phyloP scores from a whole-genome alignment of 2,329 filamentous ascomycete genomes.

The Monosporascus cannonballus region DNA sequence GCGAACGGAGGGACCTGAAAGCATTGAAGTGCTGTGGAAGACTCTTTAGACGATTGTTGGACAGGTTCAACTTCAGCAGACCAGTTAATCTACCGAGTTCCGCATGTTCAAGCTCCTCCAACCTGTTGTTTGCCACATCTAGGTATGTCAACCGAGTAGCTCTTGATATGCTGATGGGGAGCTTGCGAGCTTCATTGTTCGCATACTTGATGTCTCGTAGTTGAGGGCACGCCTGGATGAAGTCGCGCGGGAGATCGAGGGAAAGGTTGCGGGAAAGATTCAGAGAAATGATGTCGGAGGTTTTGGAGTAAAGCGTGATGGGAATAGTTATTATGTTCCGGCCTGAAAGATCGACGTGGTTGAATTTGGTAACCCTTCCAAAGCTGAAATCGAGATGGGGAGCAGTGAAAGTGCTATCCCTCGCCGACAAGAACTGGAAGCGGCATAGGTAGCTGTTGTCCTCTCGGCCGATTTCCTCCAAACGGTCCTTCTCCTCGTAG shows the following conservation, averaged over 20 bases:
- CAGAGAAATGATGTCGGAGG: conserved; percentile 86
- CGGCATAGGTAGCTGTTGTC: conserved; percentile 96
- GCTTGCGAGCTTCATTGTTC: conserved; percentile 82
- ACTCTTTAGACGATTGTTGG: conserved; percentile 81
- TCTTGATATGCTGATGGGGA: conserved; percentile 78
- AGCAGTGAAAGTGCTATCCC: conserved; percentile 74
- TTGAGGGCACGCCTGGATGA: conserved; percentile 88
- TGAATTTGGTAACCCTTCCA: conserved; percentile 81
- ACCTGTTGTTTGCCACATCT: conserved; percentile 88
- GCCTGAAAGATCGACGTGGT: conserved; percentile 85
- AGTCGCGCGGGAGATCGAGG: conserved; percentile 89
- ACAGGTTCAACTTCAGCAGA: conserved; percentile 82
- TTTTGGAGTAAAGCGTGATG: conserved; percentile 86
- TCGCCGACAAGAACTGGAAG: conserved; percentile 88
- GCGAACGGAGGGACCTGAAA: conserved; percentile 71
- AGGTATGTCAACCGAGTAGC: conserved; percentile 79
- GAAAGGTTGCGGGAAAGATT: conserved; percentile 92
- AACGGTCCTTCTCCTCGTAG: conserved; percentile 76
- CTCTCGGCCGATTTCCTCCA: conserved; percentile 91
- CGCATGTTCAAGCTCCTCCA: conserved; percentile 82
- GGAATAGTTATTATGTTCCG: conserved; percentile 92
- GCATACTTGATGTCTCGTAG: conserved; percentile 93
- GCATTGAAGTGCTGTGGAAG: conserved; percentile 77
- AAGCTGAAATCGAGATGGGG: conserved; percentile 74
- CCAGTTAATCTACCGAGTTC: conserved; percentile 70